A percentile compares a stretch with the other conserved stretches of the same genome.
Conservation (phyloP, 805 yeast species). For the Ogataea degrootiae region DNA sequence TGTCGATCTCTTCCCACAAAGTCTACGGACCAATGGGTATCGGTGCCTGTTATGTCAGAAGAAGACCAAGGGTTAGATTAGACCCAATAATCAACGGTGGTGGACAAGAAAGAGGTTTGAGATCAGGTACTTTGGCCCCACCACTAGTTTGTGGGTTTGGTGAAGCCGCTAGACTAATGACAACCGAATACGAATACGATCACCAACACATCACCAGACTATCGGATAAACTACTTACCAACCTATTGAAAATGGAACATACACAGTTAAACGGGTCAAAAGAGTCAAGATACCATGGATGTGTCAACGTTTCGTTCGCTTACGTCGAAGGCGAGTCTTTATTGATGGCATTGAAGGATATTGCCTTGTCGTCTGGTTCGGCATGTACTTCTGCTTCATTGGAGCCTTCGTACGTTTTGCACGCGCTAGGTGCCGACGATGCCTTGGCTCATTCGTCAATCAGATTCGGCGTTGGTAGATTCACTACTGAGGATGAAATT, state of each 20-base stretch:
- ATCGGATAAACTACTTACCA: conserved; percentile 66
- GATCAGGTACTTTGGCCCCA: conserved; percentile 97
- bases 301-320: conserved; percentile 95
- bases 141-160: conserved; percentile 95
- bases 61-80: conserved; percentile 96
- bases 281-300: conserved; percentile 76
- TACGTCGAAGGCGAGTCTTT: conserved; percentile 97
- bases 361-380: conserved; percentile 93
- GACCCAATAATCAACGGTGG: conserved; percentile 96
- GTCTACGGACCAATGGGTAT: conserved; percentile 97
- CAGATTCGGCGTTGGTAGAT: conserved; percentile 94
- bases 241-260: conserved; percentile 77
- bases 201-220: conserved; percentile 61
- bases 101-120: conserved; percentile 97
- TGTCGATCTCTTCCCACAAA: conserved; percentile 94
- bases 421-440: conserved; percentile 96
- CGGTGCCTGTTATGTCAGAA: conserved; percentile 91
- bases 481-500: conserved; percentile 93
- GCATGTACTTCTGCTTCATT: conserved; percentile 98
- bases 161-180: conserved; percentile 88
- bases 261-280: conserved; percentile 87
- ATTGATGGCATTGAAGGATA: conserved; percentile 95
- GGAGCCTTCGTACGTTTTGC: conserved; percentile 95
- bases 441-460: conserved; percentile 98
- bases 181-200: conserved; percentile 70